Evolutionary conservation across 768 basidiomycete genomes (phyloP).

Genomic region (Coprinopsis strossmayeri): DNA sequence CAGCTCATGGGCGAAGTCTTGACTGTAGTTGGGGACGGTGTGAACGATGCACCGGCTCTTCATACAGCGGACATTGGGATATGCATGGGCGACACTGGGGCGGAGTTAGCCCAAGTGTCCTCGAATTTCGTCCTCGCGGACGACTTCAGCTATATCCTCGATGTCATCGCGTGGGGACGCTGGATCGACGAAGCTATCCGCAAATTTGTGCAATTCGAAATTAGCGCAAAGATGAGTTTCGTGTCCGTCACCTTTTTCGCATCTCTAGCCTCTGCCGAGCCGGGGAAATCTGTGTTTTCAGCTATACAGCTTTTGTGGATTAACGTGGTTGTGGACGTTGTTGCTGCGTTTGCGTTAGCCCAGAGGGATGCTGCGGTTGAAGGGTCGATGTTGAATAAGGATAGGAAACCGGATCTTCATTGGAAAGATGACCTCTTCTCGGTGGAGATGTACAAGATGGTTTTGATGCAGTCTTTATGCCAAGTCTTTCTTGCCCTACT

Average conservation of each 20-base stretch:
- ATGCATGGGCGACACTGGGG: slow-evolving; percentile 94
- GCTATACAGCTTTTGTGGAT: slow-evolving; percentile 98
- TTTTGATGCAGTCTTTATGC: slow-evolving; percentile 81
- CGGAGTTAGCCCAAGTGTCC: slow-evolving; percentile 97
- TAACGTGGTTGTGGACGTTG: slow-evolving; percentile 98
- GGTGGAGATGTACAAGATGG: slow-evolving; percentile 96
- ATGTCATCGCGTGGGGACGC: slow-evolving; percentile 98
- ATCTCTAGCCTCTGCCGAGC: slow-evolving; percentile 72
- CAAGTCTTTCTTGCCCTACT: slow-evolving; percentile 79
- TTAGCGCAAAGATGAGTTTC: slow-evolving; percentile 91
- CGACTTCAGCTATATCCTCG: slow-evolving; percentile 92
- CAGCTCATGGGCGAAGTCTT: slow-evolving; percentile 85
- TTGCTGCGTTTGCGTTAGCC: slow-evolving; percentile 94
- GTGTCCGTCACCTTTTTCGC: slow-evolving; percentile 91
- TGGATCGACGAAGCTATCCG: slow-evolving; percentile 97
- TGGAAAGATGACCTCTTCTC: slow-evolving; percentile 83
- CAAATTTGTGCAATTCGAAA: slow-evolving; percentile 96
- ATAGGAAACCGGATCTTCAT: slow-evolving; percentile 95
- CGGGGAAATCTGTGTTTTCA: slow-evolving; percentile 81
- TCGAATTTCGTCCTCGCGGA: slow-evolving; percentile 99
- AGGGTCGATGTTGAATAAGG: slow-evolving; percentile 61
- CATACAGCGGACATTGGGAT: slow-evolving; percentile 96
- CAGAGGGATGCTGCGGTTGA: slow-evolving; percentile 93
- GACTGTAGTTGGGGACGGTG: slow-evolving; percentile 96
- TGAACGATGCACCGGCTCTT: slow-evolving; percentile 94